Evolutionary conservation across 768 basidiomycete species (phyloP), one percentile per base, ranked within the genome.

Genomic region (Lentinula guzmanii): DNA sequence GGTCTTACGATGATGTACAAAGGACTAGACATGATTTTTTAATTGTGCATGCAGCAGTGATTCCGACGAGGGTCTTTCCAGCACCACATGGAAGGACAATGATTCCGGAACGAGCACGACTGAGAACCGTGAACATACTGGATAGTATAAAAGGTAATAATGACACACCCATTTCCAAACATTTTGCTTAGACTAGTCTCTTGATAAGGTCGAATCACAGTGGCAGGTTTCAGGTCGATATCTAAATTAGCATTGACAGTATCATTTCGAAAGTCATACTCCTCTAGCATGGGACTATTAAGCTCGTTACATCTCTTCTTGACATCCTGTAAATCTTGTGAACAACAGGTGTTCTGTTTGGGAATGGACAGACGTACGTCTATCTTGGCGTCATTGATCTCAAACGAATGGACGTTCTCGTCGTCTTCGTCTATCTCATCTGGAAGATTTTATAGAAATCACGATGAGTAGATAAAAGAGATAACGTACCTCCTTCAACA

Each of bases 221-320:
- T 98, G 39, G 94, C 91, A 2, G 97, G 97, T 72, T 99, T 99
- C 58, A 99, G 84, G 73, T 99, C 97, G 61, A 99, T 99, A 70
- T 99, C 97, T 50, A 99, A 82, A 73, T 98, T 96, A 33, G 97
- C 85, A 70, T 99, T 99, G 66, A 95, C 77, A 0, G 92, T 94
- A 71, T 99, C 97, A 70, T 98, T 96, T 46, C 95, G 82, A 80
- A 98, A 99, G 73, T 99, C 97, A 70, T 99, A 99, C 75, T 99
- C 97, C 72, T 99, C 97, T 48, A 99, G 80, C 87, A 98, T 97
- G 7, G 97, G 97, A 65, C 95, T 93, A 70, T 98, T 95, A 42
- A 98, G 82, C 67, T 97, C 96, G 68, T 95, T 95, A 70, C 97
- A 98, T 41, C 94, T 88, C 68, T 92, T 91, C 76, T 98, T 96